Conservation (phyloP, 495 filamentous ascomycete species). For the Aspergillus nidulans region DNA sequence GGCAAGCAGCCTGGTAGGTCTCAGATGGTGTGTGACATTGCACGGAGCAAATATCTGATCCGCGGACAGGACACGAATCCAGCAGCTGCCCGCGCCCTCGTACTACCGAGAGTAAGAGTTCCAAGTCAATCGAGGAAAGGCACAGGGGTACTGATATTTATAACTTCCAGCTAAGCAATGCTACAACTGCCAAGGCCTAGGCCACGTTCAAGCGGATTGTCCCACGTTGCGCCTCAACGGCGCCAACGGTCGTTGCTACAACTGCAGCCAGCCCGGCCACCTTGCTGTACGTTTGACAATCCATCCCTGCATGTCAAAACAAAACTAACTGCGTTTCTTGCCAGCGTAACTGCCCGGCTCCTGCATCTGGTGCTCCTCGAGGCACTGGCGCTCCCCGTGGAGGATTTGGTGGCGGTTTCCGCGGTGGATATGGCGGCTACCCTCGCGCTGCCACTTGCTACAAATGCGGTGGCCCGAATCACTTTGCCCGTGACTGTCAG, state of each 20-base stretch:
- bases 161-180: conserved; percentile 79
- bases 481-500: conserved; percentile 98
- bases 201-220: conserved; percentile 98
- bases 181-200: conserved; percentile 98
- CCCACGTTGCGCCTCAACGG: conserved; percentile 91
- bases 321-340: conserved; percentile 1
- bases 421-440: conserved; percentile 63
- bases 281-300: conserved; percentile 57
- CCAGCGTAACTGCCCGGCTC: conserved; percentile 80
- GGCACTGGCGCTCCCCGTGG: conserved; percentile 64
- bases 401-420: conserved; percentile 61
- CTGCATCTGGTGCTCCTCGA: conserved; percentile 55
- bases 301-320: neutral
- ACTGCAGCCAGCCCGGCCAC: conserved; percentile 89
- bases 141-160: conserved; percentile 24
- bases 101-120: conserved; percentile 78
- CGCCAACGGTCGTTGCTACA: conserved; percentile 87
- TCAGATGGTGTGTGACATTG: conserved; percentile 14
- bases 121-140: neutral
- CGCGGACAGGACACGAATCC: conserved; percentile 81
- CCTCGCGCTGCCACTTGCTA: conserved; percentile 92
- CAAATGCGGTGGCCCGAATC: conserved; percentile 98
- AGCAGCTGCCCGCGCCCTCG: conserved; percentile 94
- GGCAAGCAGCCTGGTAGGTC: conserved; percentile 79
- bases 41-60: conserved; percentile 28